Evolutionary conservation across 331 rosid genomes (phyloP).

Genomic region (Pyrus hybrid): DNA sequence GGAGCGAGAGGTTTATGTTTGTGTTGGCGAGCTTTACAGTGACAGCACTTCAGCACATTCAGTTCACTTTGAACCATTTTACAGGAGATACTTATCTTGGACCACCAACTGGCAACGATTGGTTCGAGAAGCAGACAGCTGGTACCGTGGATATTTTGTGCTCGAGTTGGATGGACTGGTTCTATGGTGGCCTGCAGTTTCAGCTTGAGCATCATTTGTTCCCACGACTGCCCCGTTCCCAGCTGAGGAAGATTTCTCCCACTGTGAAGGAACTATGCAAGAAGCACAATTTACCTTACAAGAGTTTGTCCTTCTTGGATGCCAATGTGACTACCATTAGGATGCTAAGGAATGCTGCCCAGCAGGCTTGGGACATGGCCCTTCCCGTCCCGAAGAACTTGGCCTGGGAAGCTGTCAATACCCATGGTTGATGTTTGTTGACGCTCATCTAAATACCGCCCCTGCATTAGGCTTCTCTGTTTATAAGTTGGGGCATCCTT

Average conservation of each 20-base stretch:
- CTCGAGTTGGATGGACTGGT: slow-evolving; percentile 53
- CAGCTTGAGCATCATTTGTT: slow-evolving; percentile 79
- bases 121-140: slow-evolving; percentile 63
- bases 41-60: slow-evolving; percentile 58
- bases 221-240: slow-evolving; percentile 47
- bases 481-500: slow-evolving; percentile 7
- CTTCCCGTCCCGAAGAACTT: slow-evolving; percentile 37
- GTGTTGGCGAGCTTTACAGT: slow-evolving; percentile 48
- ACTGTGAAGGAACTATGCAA: slow-evolving; percentile 50
- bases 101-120: slow-evolving; percentile 58
- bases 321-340: slow-evolving; percentile 37
- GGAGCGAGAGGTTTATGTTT: slow-evolving; percentile 58
- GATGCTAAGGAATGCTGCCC: slow-evolving; percentile 32
- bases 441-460: neutral
- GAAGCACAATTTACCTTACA: slow-evolving; percentile 56
- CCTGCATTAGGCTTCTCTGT: neutral
- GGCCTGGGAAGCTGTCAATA: slow-evolving; percentile 47
- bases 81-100: slow-evolving; percentile 60
- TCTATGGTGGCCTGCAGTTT: slow-evolving; percentile 68
- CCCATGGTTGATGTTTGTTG: slow-evolving; percentile 30
- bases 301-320: slow-evolving; percentile 49
- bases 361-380: slow-evolving; percentile 32
- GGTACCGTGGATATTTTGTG: slow-evolving; percentile 59
- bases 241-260: slow-evolving; percentile 47
- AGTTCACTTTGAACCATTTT: slow-evolving; percentile 63